Conservation (phyloP, 306 rosid genomes). For the Crataegus laevigata region DNA sequence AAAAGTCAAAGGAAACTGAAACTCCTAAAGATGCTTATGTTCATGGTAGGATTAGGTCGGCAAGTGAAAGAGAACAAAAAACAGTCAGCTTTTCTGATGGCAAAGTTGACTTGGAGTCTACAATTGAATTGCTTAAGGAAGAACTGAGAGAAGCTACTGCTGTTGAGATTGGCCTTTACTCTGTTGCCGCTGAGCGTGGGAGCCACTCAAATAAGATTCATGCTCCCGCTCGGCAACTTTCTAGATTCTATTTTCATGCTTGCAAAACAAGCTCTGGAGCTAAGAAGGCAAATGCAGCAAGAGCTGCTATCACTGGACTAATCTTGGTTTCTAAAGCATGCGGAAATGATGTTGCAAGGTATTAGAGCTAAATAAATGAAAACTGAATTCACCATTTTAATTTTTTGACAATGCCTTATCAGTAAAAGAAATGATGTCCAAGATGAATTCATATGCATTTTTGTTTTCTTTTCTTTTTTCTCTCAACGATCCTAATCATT, state of each 20-base stretch:
- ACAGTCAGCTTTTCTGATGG: constrained; percentile 11
- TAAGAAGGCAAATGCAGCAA: constrained; percentile 58
- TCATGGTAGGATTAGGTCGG: constrained; percentile 14
- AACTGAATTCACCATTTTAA: not conserved
- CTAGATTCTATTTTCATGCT: constrained; percentile 73
- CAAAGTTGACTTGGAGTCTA: constrained; percentile 36
- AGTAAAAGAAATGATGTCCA: not conserved
- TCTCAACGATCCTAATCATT: not conserved
- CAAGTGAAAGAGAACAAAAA: constrained; percentile 15
- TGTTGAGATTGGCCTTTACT: constrained; percentile 70
- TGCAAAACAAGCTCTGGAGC: constrained; percentile 43
- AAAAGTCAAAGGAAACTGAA: constrained; percentile 30
- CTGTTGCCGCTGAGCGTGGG: constrained; percentile 76
- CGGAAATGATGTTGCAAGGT: constrained; percentile 95
- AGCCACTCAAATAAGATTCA: constrained; percentile 77
- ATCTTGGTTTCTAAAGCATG: constrained; percentile 84
- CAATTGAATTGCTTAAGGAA: constrained; percentile 63
- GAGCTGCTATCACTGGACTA: constrained; percentile 65
- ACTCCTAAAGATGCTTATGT: constrained; percentile 16
- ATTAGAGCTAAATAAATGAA: constrained; percentile 2
- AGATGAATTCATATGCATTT: not conserved
- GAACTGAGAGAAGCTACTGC: constrained; percentile 88
- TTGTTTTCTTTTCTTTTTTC: not conserved
- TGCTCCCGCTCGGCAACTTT: constrained; percentile 86
- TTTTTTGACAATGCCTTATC: not conserved